Evolutionary conservation across 148 eudicot genomes (phyloP), one percentile per base, ranked within the genome.

Genomic region (Amaranthus hypochondriacus): DNA sequence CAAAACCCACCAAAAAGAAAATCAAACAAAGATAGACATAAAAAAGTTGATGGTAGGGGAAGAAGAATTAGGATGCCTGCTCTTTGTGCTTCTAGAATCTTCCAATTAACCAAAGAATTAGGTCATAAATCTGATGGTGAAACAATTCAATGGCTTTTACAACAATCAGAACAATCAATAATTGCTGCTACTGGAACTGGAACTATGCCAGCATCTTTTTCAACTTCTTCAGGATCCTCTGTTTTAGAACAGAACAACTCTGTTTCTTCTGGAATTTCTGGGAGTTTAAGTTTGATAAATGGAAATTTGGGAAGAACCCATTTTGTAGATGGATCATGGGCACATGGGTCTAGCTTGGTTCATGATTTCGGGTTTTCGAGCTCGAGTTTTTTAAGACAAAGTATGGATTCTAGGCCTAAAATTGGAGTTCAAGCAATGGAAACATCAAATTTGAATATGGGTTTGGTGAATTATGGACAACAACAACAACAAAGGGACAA

Each of bases 21-120:
- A 49, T 82, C 89, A 46, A 88, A 70, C 81, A 88, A 88, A 73
- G 91, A 88, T 28, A 78, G 91, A 66, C 91, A 88, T 73, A 88
- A 82, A 46, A 88, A 88, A 28, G 91, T 88, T 12, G 89, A 88
- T 72, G 91, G 91, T 9, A 79, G 91, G 71, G 91, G 91, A 2
- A 78, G 91, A 74, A 85, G 91, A 51, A 88, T 87, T 5, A 58
- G 91, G 54, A 85, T 88, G 81, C 91, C 91, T 9, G 89, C 89
- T 2, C 75, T 88, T 6, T 85, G 84, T 66, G 91, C 89, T 4
- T 89, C 91, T 0, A 75, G 91, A 49, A 81, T 88, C 11, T 88
- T 88, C 63, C 91, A 88, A 64, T 70, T 88, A 59, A 88, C 91
- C 0, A 83, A 67, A 75, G 91, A 88, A 80, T 75, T 88, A 44